A percentile compares a stretch with the other conserved stretches of the same genome.
These are phyloP conservation scores for Starmerella sp. DNA, from an alignment of 805 yeast species.

Conservation along the genomic window DNA sequence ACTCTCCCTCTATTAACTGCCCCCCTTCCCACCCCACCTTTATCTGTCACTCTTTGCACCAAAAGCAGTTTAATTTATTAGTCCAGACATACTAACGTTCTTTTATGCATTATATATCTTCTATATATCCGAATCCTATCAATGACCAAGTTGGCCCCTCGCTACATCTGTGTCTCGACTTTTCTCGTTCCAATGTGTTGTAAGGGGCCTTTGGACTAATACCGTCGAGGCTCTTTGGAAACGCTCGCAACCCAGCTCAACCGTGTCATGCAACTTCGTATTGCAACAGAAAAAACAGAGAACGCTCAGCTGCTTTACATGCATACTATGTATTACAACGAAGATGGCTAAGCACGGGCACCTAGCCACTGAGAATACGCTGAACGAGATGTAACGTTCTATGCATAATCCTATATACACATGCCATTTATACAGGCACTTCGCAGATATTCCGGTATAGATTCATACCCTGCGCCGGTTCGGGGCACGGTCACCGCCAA, in stretches of 20 bases:
- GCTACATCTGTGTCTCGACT: no score
- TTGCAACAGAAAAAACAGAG: no score
- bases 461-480: slow-evolving; percentile 43
- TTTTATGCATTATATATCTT: not conserved
- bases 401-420: not conserved
- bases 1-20: not conserved
- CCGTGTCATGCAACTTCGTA: no score
- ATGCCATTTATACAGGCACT: not conserved
- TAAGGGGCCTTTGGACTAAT: no score
- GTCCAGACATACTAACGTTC: not conserved
- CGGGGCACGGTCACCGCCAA: slow-evolving; percentile 88
- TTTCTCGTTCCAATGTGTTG: no score
- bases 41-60: not conserved
- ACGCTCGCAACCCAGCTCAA: no score
- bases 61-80: not conserved
- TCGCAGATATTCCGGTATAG: not conserved
- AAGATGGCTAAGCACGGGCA: no score
- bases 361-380: no score
- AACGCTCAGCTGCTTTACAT: no score
- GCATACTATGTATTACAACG: no score
- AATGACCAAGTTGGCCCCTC: no score
- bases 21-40: not conserved
- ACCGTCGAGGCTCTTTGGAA: no score
- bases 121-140: not conserved
- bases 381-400: not conserved